Base-by-base conservation (phyloP, 257 asterid species). In the Orobanche coerulescens region DNA sequence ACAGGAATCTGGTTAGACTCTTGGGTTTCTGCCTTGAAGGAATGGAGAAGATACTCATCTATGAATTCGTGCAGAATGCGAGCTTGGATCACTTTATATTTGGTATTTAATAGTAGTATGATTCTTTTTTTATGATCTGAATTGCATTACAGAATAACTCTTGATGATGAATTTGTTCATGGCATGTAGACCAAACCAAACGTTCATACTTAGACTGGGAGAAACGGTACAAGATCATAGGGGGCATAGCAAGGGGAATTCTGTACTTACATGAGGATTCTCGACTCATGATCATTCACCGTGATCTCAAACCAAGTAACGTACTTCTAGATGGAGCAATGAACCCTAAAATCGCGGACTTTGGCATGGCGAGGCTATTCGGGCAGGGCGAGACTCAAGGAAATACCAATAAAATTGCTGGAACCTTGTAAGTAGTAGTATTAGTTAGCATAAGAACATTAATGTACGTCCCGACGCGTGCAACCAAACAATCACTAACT, bases 291-390 rank as follows among this genome's bases (percentile, higher is more conserved):
- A 79, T 84, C 47, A 67, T 81, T 50, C 92, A 81, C 4, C 84
- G 84, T 5, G 84, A 79, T 50, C 66, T 79, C 11, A 81, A 77
- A 62, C 74, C 77, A 0, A 69, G 78, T 25, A 84, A 81, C 14
- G 11, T 81, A 58, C 76, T 81, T 8, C 18, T 81, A 25, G 86
- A 79, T 30, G 73, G 33, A 15, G 72, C 79, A 0, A 73, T 81
- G 88, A 77, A 73, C n/a, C 77, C 86, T 0, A 84, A 81, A 73
- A 81, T 84, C 2, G 71, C 81, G 3, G 92, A 81, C 64, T 81
- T 81, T 58, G 92, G 88, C 5, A 62, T 75, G 76, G 86, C 88
- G 11, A 66, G 67, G 58, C 16, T 82, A 14, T 81, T 66, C 33
- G 64, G 3, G 1, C 58, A 23, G 0, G 80, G 76, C 12, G 75